phyloP scores from a whole-genome alignment of 129 eudicot species.

The Deinandra increscens region DNA sequence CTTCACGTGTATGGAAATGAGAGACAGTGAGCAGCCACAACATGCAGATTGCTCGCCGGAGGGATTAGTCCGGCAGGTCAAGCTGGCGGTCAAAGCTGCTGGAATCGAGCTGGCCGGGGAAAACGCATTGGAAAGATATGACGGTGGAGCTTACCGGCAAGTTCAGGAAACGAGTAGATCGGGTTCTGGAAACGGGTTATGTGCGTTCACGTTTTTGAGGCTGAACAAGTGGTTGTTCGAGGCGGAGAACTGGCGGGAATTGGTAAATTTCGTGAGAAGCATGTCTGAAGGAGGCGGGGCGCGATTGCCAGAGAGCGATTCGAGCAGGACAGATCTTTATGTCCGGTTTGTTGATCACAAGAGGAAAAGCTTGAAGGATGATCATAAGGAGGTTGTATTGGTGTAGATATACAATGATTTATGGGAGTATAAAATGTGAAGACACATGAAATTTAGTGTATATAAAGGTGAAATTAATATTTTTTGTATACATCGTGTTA shows the following conservation, averaged over 20 bases:
- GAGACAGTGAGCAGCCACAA: conserved; percentile 77
- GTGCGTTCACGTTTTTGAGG: conserved; percentile 80
- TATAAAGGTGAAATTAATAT: no score
- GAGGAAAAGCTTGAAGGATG: conserved; percentile 28
- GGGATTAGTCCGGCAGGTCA: conserved; percentile 78
- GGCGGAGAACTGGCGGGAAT: conserved; percentile 77
- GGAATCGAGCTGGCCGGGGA: conserved; percentile 81
- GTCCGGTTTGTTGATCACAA: conserved; percentile 55
- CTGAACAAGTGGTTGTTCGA: conserved; percentile 76
- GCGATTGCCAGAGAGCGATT: conserved; percentile 56
- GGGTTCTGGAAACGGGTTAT: conserved; percentile 69
- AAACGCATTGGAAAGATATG: conserved; percentile 87
- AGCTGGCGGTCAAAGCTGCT: conserved; percentile 61
- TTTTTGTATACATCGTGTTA: no score
- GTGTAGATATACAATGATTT: neutral
- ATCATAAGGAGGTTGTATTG: neutral
- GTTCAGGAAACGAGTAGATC: conserved; percentile 66
- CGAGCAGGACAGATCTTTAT: conserved; percentile 59
- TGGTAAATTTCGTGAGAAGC: conserved; percentile 71
- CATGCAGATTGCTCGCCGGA: conserved; percentile 80
- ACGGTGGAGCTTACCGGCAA: conserved; percentile 57
- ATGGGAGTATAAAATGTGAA: neutral
- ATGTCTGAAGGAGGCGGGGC: conserved; percentile 74
- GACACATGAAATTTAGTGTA: no score
- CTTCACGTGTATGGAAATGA: conserved; percentile 98